phyloP scores from a whole-genome alignment of 2,329 filamentous ascomycete species.

The Beauveria brongniartii region DNA sequence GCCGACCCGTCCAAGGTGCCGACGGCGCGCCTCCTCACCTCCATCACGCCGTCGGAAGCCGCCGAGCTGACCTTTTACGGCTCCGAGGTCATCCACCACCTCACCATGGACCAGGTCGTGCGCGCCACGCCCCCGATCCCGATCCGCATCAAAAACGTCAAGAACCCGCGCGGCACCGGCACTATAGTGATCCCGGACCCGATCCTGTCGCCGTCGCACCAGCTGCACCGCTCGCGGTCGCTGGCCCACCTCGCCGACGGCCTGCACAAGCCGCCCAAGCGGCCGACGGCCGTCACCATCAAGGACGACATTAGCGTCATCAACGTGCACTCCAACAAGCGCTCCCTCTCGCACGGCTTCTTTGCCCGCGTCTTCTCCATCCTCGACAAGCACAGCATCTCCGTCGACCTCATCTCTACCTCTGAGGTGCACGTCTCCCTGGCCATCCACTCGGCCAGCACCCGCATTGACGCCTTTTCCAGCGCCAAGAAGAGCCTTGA shows the following conservation, averaged over 20 bases:
- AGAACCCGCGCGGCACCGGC: conserved; percentile 71
- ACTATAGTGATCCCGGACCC: conserved; percentile 78
- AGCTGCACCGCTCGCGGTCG: conserved; percentile 42
- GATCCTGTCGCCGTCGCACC: conserved; percentile 44
- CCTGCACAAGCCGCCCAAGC: conserved; percentile 54
- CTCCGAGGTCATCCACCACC: conserved; percentile 95
- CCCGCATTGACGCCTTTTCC: conserved; percentile 53
- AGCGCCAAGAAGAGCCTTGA: conserved; percentile 64
- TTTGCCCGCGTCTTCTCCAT: conserved; percentile 90
- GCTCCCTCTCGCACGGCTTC: conserved; percentile 92
- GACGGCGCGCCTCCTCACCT: conserved; percentile 78
- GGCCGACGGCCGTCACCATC: conserved; percentile 87
- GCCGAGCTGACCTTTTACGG: conserved; percentile 92
- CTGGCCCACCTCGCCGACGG: conserved; percentile 14
- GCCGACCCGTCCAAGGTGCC: conserved; percentile 83
- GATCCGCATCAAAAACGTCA: conserved; percentile 87
- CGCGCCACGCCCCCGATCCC: conserved; percentile 71
- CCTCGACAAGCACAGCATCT: conserved; percentile 76
- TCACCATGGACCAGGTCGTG: conserved; percentile 96
- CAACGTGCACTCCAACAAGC: conserved; percentile 96
- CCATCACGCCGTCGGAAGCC: conserved; percentile 89
- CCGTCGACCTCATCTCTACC: conserved; percentile 92
- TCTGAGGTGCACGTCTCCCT: conserved; percentile 96
- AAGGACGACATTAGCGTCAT: conserved; percentile 96
- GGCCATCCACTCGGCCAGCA: conserved; percentile 78